A percentile compares a stretch with the other conserved stretches of the same genome.
phyloP scores from a whole-genome alignment of 352 stramenopile genomes.

The Halophytophthora batemanensis region DNA sequence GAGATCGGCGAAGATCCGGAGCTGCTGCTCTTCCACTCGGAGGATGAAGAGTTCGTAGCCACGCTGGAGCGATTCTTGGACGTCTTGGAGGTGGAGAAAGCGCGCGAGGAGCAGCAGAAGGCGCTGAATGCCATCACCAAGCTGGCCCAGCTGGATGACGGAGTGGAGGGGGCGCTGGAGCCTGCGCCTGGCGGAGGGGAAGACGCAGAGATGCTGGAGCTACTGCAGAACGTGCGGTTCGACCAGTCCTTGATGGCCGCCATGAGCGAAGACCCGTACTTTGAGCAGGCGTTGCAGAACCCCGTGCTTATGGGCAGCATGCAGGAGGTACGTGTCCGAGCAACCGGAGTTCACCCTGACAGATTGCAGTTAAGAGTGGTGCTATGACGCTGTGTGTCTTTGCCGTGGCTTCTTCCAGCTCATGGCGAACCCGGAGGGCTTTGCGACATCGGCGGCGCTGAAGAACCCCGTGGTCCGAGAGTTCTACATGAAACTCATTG shows the following conservation, averaged over 20 bases:
- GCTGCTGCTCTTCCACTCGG: conserved; percentile 62
- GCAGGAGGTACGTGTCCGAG: conserved; percentile 48
- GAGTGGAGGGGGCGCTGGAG: conserved; percentile 3
- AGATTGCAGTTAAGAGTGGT: neutral
- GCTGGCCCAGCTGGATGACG: conserved; percentile 22
- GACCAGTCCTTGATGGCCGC: conserved; percentile 43
- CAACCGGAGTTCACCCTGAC: too few species aligned
- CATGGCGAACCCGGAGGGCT: conserved; percentile 45
- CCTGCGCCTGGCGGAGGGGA: neutral
- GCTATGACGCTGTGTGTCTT: neutral
- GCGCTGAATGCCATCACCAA: conserved; percentile 17
- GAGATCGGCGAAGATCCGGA: conserved; percentile 70
- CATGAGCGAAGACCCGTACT: conserved; percentile 62
- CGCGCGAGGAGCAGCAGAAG: conserved; percentile 17
- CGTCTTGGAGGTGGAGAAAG: conserved; percentile 16
- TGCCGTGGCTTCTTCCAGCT: conserved; percentile 29
- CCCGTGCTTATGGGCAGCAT: conserved; percentile 52
- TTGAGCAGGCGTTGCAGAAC: conserved; percentile 46
- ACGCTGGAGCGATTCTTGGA: conserved; percentile 36
- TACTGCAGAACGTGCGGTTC: conserved; percentile 52
- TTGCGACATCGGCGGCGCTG: conserved; percentile 30
- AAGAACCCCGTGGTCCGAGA: conserved; percentile 38
- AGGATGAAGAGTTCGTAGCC: conserved; percentile 41
- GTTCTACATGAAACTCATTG: conserved; percentile 68
- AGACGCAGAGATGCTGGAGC: conserved; percentile 32